phyloP scores from a whole-genome alignment of 1,284 basidiomycete genomes.

The Puccinia coronata region DNA sequence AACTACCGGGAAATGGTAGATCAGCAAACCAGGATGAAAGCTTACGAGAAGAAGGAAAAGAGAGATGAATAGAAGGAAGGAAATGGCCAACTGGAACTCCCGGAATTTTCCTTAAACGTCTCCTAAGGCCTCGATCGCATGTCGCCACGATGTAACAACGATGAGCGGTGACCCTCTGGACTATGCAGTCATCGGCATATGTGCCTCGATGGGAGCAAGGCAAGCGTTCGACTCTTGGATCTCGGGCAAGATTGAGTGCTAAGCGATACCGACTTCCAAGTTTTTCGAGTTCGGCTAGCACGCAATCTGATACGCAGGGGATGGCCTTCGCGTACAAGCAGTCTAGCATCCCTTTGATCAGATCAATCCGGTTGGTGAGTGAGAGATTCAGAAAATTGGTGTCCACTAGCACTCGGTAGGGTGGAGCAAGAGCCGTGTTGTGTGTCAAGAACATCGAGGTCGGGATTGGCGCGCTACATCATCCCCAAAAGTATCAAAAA shows the following conservation, averaged over 20 bases:
- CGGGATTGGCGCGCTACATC: slow-evolving; percentile 71
- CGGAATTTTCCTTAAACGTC: slow-evolving; percentile 88
- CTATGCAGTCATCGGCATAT: slow-evolving; percentile 97
- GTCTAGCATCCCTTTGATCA: slow-evolving; percentile 98
- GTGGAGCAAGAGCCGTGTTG: slow-evolving; percentile 92
- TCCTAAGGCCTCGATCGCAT: slow-evolving; percentile 89
- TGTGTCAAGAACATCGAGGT: slow-evolving; percentile 93
- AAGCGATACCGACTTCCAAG: slow-evolving; percentile 93
- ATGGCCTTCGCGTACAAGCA: slow-evolving; percentile 99
- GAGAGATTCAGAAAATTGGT: slow-evolving; percentile 99
- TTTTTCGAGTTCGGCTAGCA: slow-evolving; percentile 96
- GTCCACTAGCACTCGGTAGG: slow-evolving; percentile 95
- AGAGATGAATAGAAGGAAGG: not conserved
- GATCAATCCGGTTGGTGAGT: slow-evolving; percentile 95
- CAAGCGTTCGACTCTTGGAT: slow-evolving; percentile 92
- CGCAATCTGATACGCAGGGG: slow-evolving; percentile 97
- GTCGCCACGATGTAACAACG: slow-evolving; percentile 98
- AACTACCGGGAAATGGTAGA: slow-evolving; percentile 58
- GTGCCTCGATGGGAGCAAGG: slow-evolving; percentile 90
- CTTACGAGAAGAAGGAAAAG: not conserved
- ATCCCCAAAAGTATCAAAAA: not conserved
- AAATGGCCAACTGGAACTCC: slow-evolving; percentile 69
- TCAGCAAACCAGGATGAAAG: not conserved
- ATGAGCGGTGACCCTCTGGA: slow-evolving; percentile 89
- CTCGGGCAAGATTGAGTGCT: slow-evolving; percentile 92